Evolutionary conservation across 73 alveolate species (phyloP).

Genomic region (Tetrahymena malaccensis): DNA sequence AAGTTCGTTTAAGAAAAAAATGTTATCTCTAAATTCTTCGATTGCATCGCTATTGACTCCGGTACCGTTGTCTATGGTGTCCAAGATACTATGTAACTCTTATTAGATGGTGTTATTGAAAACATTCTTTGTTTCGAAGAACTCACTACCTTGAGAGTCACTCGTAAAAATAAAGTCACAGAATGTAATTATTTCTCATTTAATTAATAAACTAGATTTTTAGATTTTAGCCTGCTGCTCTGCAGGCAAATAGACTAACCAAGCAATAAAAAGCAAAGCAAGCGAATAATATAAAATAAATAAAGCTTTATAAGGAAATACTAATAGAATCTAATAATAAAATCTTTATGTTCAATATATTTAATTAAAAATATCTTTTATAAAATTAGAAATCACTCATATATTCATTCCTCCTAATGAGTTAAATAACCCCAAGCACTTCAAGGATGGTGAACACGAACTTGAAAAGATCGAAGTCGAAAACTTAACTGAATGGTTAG

Average conservation of each 20-base stretch:
- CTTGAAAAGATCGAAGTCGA: slow-evolving; percentile 70
- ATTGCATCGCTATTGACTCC: slow-evolving; percentile 91
- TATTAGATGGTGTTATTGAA: slow-evolving; percentile 91
- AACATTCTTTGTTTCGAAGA: slow-evolving; percentile 84
- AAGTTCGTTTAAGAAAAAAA: slow-evolving; percentile 96
- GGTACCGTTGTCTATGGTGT: slow-evolving; percentile 96
- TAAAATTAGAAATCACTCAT: not conserved
- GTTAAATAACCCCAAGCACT: slow-evolving; percentile 39
- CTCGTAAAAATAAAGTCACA: slow-evolving; percentile 15
- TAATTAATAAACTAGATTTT: not conserved
- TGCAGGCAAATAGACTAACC: not conserved
- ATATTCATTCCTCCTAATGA: not conserved
- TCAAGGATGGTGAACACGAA: slow-evolving; percentile 76
- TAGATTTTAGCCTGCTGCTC: too few relatives aligned
- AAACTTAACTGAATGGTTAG: slow-evolving; percentile 92
- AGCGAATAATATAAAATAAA: slow-evolving; percentile 32
- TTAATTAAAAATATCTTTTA: not conserved
- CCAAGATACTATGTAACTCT: slow-evolving; percentile 95
- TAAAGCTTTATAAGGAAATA: not conserved
- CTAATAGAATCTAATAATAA: not conserved
- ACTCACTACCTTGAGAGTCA: slow-evolving; percentile 41
- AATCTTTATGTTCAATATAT: slow-evolving; percentile 34
- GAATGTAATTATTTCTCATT: slow-evolving; percentile 5
- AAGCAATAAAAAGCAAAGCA: not conserved
- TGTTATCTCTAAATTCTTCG: slow-evolving; percentile 87